These are phyloP conservation scores for Oryza glumipatula DNA, from an alignment of 176 grass and related monocot genomes.

Conservation along the genomic window DNA sequence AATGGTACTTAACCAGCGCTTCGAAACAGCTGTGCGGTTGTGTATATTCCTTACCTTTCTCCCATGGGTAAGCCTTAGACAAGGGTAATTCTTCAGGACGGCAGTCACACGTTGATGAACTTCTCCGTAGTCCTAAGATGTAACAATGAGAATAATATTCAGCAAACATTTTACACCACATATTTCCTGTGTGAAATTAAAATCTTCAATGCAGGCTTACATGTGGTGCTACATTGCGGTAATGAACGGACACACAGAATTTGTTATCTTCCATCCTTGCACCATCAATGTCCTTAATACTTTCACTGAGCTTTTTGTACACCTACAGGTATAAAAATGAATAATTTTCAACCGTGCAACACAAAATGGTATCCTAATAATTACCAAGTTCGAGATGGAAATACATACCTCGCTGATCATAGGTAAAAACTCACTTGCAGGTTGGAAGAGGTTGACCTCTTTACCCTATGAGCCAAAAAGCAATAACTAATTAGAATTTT, in stretches of 20 bases:
- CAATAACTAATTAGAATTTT: slow-evolving; percentile 14
- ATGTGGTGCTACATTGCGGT: slow-evolving; percentile 71
- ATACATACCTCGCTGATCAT: slow-evolving; percentile 78
- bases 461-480: slow-evolving; percentile 53
- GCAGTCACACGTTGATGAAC: slow-evolving; percentile 74
- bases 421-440: slow-evolving; percentile 91
- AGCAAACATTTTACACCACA: slow-evolving; percentile 1
- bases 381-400: slow-evolving; percentile 11
- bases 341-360: slow-evolving; percentile 16
- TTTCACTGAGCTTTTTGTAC: slow-evolving; percentile 71
- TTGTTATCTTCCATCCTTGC: slow-evolving; percentile 93
- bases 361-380: slow-evolving; percentile 34
- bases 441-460: slow-evolving; percentile 90
- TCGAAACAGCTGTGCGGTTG: background rate
- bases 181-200: background rate
- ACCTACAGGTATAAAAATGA: slow-evolving; percentile 58
- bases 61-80: slow-evolving; percentile 80
- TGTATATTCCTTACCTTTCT: slow-evolving; percentile 68
- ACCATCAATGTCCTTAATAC: slow-evolving; percentile 67
- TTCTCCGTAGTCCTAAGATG: slow-evolving; percentile 57
- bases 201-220: slow-evolving; percentile 44
- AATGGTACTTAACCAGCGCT: background rate
- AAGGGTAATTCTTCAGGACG: slow-evolving; percentile 76
- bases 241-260: slow-evolving; percentile 95
- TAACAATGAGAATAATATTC: slow-evolving; percentile 17